These are phyloP conservation scores for Apiospora saccharicola DNA, from an alignment of 2,329 filamentous ascomycete genomes.

Conservation along the genomic window DNA sequence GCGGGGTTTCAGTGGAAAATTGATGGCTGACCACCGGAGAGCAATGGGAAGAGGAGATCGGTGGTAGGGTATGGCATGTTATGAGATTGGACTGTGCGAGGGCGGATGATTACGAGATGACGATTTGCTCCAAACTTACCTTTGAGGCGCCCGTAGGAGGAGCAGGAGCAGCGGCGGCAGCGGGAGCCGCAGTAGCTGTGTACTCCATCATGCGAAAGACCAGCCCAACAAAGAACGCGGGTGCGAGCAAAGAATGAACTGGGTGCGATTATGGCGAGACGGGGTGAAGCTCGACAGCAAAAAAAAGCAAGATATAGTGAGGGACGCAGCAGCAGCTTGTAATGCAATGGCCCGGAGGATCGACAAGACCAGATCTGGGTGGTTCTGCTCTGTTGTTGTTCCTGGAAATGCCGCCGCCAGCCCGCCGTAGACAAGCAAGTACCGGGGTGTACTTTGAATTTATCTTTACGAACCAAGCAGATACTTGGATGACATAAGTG, in stretches of 20 bases:
- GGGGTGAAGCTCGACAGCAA: not conserved
- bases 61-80: constrained; percentile 17
- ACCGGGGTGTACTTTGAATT: constrained; percentile 12
- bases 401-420: constrained; percentile 22
- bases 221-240: not conserved
- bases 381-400: constrained; percentile 5
- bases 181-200: constrained; percentile 9
- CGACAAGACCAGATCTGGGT: constrained; percentile 23
- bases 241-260: not conserved
- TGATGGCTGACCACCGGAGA: constrained; percentile 15
- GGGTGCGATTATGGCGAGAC: not conserved
- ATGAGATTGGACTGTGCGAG: constrained; percentile 6
- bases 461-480: constrained; percentile 6
- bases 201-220: constrained; percentile 18
- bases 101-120: constrained; percentile 24
- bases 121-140: constrained; percentile 27
- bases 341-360: constrained; percentile 19
- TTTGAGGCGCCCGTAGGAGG: constrained; percentile 19
- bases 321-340: constrained; percentile 21
- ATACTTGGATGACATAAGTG: constrained; percentile 17
- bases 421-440: not conserved
- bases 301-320: constrained; percentile 11
- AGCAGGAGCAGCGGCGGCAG: not conserved
- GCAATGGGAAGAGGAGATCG: constrained; percentile 18
- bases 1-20: not conserved